Conservation (phyloP, 2,329 filamentous ascomycete species). For the Fulvia fulva region DNA sequence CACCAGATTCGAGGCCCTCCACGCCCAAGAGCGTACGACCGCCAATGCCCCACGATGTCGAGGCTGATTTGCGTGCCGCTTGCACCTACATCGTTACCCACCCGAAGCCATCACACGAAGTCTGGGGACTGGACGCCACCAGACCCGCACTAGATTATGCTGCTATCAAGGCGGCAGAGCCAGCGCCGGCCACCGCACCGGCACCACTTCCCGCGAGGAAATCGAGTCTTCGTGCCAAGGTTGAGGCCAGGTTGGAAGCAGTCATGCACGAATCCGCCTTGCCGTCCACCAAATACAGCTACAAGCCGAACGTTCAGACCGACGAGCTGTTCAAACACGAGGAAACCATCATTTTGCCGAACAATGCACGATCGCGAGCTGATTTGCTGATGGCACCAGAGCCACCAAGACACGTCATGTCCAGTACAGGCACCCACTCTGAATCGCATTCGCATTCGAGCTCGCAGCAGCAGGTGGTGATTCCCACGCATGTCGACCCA, state of each 20-base stretch:
- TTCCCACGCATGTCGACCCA: conserved; percentile 29
- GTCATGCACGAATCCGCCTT: conserved; percentile 6
- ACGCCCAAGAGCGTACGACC: conserved; percentile 43
- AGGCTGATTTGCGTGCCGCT: conserved; percentile 44
- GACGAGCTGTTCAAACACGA: conserved; percentile 24
- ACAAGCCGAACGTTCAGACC: conserved; percentile 14
- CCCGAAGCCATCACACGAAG: conserved; percentile 35
- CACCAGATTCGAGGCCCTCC: conserved; percentile 35
- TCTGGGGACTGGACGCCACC: conserved; percentile 30
- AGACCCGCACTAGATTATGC: conserved; percentile 34
- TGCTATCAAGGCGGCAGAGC: conserved; percentile 24
- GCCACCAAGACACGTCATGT: conserved; percentile 5
- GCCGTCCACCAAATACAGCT: conserved; percentile 18
- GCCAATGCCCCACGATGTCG: conserved; percentile 39
- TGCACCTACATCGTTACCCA: conserved; percentile 43
- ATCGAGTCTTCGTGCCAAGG: conserved; percentile 5
- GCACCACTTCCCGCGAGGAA: conserved; percentile 10
- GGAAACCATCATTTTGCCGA: conserved; percentile 1
- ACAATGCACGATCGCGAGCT: conserved; percentile 23
- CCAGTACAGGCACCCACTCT: conserved; percentile 18
- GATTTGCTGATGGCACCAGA: conserved; percentile 27
- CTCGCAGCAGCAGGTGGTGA: background rate
- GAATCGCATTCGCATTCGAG: conserved; percentile 19
- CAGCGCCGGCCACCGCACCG: background rate
- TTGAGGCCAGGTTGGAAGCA: conserved; percentile 12